Base-by-base conservation (phyloP, 371 early-diverging fungal genomes). In the Fennellomyces sp. region DNA sequence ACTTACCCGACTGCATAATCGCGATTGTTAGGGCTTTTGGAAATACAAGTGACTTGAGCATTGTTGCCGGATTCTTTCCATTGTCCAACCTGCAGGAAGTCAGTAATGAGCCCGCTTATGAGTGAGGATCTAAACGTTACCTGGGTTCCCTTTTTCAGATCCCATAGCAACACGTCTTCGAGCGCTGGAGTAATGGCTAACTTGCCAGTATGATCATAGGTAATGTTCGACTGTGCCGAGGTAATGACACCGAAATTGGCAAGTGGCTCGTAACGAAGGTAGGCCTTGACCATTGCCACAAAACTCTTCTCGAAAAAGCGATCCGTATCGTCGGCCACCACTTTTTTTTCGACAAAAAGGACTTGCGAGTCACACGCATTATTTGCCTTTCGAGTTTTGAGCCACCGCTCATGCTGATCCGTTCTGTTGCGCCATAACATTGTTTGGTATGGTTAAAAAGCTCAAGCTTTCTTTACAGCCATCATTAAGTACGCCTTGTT, bases 231-330 rank as follows among this genome's bases (percentile, higher is more conserved):
- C 33, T 65, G 65, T 0, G 82, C 71, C 57, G 91, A 89, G 62
- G 84, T 69, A 56, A 97, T 88, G 13, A 96, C 85, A 64, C 97
- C 98, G 80, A 97, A 96, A 45, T 81, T 76, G 51, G 86, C 82
- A 42, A 76, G 70, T 23, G 89, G 83, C 65, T 86, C 89, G 76
- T 95, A 97, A 48, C 94, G 88, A 74, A 93, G 83, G 71, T 96
- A 97, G 48, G 87, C 84, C 78, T 88, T 87, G 48, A 87, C 88
- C 88, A 88, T 88, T 13, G 58, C 30, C 23, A n/a, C 21, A n/a
- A 21, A 41, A 19, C 41, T n/a, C 41, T n/a, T n/a, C 6, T 41
- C 39, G 19, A 39, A 13, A 10, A 41, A 11, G n/a, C n/a, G n/a
- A 36, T 11, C n/a, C n/a, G 10, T 36, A 11, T 36, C n/a, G 36